These are phyloP conservation scores for Scheffersomyces titani DNA, from an alignment of 1,139 yeast species.

Conservation along the genomic window DNA sequence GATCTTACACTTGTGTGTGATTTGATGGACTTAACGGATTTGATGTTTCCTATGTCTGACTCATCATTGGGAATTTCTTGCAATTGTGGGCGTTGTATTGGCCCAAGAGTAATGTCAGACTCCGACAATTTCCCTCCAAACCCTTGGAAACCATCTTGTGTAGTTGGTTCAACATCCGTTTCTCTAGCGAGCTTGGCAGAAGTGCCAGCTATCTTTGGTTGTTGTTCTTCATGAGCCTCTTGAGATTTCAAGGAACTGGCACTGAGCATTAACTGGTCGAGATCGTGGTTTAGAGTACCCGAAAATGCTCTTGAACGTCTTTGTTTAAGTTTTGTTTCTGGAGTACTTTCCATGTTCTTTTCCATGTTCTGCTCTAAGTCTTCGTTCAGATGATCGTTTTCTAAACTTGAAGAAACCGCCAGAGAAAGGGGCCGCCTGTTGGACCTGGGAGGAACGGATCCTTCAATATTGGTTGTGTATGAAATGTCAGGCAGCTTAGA, in stretches of 20 bases:
- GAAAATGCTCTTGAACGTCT: background rate
- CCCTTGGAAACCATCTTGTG: background rate
- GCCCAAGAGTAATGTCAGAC: background rate
- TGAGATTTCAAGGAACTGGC: constrained; percentile 26
- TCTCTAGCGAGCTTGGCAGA: constrained; percentile 10
- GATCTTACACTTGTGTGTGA: background rate
- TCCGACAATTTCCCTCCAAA: background rate
- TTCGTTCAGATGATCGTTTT: background rate
- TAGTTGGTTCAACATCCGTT: background rate
- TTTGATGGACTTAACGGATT: background rate
- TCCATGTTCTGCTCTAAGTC: constrained; percentile 16
- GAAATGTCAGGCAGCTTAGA: constrained; percentile 27
- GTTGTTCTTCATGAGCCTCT: constrained; percentile 5
- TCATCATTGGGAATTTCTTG: background rate
- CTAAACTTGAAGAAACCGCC: background rate
- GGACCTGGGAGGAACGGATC: constrained; percentile 45
- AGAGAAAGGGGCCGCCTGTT: constrained; percentile 42
- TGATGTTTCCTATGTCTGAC: background rate
- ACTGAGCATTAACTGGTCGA: constrained; percentile 43
- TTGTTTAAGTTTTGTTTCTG: background rate
- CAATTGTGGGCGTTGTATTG: background rate
- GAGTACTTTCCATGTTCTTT: constrained; percentile 5
- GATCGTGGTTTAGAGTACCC: constrained; percentile 33
- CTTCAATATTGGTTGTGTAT: constrained; percentile 39
- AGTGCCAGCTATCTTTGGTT: constrained; percentile 14